These are phyloP conservation scores for Ramaria sp. DNA, from an alignment of 768 basidiomycete genomes.

Conservation along the genomic window DNA sequence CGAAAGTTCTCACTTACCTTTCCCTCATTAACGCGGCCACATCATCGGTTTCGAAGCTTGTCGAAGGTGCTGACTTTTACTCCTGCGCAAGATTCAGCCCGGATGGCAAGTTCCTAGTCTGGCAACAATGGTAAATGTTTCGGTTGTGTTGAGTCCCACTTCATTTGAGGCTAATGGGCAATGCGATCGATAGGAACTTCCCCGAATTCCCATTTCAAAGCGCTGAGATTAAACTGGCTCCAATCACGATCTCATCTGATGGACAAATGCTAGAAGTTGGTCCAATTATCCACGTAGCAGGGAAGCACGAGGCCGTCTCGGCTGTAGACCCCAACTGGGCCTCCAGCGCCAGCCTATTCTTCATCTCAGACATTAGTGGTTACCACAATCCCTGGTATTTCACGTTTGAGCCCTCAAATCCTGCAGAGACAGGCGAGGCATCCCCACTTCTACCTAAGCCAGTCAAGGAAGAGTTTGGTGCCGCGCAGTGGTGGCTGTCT, in stretches of 20 bases:
- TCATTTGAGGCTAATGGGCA: too few relatives aligned
- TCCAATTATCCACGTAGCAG: conserved; percentile 14
- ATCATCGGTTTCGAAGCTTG: conserved; percentile 14
- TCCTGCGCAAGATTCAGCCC: conserved; percentile 18
- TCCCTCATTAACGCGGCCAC: conserved; percentile 15
- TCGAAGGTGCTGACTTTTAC: conserved; percentile 23
- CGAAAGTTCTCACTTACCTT: conserved; percentile 20
- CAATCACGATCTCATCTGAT: conserved; percentile 3
- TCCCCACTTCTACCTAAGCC: conserved; percentile 11
- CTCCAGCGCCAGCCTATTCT: conserved; percentile 18
- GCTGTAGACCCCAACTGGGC: conserved; percentile 21
- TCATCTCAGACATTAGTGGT: conserved; percentile 20
- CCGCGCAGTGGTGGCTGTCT: conserved; percentile 17
- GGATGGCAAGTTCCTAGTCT: conserved; percentile 18
- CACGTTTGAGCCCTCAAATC: conserved; percentile 9
- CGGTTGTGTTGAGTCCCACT: too few relatives aligned
- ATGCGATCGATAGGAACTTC: conserved; percentile 3
- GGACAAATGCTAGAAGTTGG: conserved; percentile 5
- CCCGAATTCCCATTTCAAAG: conserved; percentile 28
- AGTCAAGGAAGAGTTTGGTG: conserved; percentile 15
- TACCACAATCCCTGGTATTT: conserved; percentile 21
- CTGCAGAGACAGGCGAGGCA: conserved; percentile 1
- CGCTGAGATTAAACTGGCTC: conserved; percentile 15
- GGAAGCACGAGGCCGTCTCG: conserved; percentile 12
- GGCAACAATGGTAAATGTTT: conserved; percentile 18